A percentile compares a stretch with the other conserved stretches of the same genome.
Evolutionary conservation across 208 protist species (phyloP).

Genomic region (Angomonas deanei): DNA sequence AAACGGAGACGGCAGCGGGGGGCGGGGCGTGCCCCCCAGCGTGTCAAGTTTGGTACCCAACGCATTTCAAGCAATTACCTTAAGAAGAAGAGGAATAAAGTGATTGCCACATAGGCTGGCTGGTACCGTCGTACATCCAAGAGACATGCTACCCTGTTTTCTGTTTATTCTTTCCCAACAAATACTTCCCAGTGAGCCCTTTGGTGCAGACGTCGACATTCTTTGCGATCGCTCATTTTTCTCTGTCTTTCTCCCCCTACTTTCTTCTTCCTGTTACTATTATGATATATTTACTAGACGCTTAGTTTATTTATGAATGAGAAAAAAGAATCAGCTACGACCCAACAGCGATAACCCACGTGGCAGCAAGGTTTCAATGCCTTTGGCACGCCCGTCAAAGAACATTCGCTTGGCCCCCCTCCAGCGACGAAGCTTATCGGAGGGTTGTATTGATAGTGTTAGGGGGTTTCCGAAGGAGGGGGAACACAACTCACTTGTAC

Average conservation of each 20-base stretch:
- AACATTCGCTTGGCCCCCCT: background rate
- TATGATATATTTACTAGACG: background rate
- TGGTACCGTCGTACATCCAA: too few relatives aligned
- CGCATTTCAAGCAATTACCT: conserved; percentile 78
- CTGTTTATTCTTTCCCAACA: too few relatives aligned
- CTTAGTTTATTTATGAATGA: background rate
- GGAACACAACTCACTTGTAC: too few relatives aligned
- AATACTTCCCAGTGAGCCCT: too few relatives aligned
- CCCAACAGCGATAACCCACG: background rate
- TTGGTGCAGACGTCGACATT: too few relatives aligned
- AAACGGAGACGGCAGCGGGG: conserved; percentile 26
- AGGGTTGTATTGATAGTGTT: background rate
- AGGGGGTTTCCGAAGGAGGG: too few relatives aligned
- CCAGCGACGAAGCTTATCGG: conserved; percentile 3
- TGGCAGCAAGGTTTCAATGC: background rate
- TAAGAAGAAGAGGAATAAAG: conserved; percentile 48
- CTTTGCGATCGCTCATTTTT: background rate
- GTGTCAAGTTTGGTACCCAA: conserved; percentile 58
- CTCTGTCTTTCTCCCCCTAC: background rate
- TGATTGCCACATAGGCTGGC: background rate
- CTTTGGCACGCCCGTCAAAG: too few relatives aligned
- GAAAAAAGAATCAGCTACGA: background rate
- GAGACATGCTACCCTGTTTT: too few relatives aligned
- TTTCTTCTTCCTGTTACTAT: conserved; percentile 2
- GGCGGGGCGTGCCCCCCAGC: too few relatives aligned